Base-by-base conservation (phyloP, 495 filamentous ascomycete genomes). In the Annulohypoxylon stygium region DNA sequence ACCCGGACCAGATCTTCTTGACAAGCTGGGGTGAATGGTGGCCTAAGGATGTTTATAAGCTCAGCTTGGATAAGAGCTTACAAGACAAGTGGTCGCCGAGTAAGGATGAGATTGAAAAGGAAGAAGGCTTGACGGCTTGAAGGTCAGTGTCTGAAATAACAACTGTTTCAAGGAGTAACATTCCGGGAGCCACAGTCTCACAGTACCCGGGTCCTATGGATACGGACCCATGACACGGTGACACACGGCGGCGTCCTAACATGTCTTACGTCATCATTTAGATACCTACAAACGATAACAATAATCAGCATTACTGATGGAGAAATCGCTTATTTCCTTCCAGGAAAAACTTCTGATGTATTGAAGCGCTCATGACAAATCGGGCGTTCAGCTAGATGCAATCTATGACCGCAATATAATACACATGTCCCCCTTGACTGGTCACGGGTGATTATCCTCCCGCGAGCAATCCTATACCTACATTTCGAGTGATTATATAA, bases 11-110 rank as follows among this genome's bases (percentile, higher is more conserved):
- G 66, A 81, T 86, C 41, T 85, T 85, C 71, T 60, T 86, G 16
- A 84, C 83, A 0, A 83, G 80, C 53, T 85, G 82, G 83, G 84
- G 84, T 16, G 83, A 86, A 70, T 86, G 82, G 81, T 86, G 84
- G 83, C 16, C 59, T 2, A 83, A 82, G 66, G 80, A 83, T n/a
- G 74, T 81, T 14, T 81, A 79, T 18, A 61, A 51, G 16, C 69
- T 72, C 4, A 71, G 74, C 2, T 78, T 85, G 1, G 80, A 86
- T 62, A 79, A 79, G 66, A 60, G 41, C 10, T 76, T 85, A 26
- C 84, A 86, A 73, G 81, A 85, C 14, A 83, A 81, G 58, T 86
- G 82, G 82, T 80, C 73, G 8, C 80, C 78, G n/a, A 75, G 77
- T 54, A 79, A 81, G 64, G 80, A 83, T n/a, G 67, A 78, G 33